phyloP scores from a whole-genome alignment of 225 moss, liverwort and hornwort genomes.

The Lunularia cruciata region DNA sequence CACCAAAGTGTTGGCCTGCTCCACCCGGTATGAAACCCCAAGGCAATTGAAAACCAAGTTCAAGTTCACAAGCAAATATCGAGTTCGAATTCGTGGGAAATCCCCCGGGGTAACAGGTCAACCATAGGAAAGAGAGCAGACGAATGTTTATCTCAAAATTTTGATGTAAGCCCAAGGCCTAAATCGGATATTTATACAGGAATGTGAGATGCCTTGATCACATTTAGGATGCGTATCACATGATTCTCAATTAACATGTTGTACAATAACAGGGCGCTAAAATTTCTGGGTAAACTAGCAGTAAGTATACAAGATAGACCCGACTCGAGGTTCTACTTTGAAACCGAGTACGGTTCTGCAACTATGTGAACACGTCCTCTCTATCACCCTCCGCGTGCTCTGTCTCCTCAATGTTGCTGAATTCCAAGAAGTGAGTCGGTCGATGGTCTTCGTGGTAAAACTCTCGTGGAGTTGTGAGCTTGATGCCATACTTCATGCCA shows the following conservation, averaged over 20 bases:
- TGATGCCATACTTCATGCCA: conserved; percentile 97
- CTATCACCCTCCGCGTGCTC: conserved; percentile 95
- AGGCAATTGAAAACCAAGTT: too few species aligned
- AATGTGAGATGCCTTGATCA: not conserved
- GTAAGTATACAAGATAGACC: conserved; percentile 16
- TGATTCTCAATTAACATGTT: conserved; percentile 24
- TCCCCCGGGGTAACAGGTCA: too few species aligned
- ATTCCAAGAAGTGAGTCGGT: conserved; percentile 97
- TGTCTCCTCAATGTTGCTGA: conserved; percentile 94
- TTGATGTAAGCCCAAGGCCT: not conserved
- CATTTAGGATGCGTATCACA: not conserved
- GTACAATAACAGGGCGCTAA: conserved; percentile 27
- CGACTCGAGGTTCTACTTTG: not conserved
- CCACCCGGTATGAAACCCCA: too few species aligned
- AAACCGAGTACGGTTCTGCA: not conserved
- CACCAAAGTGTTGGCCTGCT: too few species aligned
- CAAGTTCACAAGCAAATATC: too few species aligned
- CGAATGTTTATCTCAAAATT: not conserved
- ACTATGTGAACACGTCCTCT: conserved; percentile 80
- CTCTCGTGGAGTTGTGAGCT: conserved; percentile 90
- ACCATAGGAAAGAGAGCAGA: too few species aligned
- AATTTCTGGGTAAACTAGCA: conserved; percentile 18
- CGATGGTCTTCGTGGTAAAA: conserved; percentile 98
- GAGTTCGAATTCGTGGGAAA: too few species aligned
- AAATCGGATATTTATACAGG: conserved; percentile 7